Base-by-base conservation (phyloP, 164 flowering plant genomes). In the Piper betle region DNA sequence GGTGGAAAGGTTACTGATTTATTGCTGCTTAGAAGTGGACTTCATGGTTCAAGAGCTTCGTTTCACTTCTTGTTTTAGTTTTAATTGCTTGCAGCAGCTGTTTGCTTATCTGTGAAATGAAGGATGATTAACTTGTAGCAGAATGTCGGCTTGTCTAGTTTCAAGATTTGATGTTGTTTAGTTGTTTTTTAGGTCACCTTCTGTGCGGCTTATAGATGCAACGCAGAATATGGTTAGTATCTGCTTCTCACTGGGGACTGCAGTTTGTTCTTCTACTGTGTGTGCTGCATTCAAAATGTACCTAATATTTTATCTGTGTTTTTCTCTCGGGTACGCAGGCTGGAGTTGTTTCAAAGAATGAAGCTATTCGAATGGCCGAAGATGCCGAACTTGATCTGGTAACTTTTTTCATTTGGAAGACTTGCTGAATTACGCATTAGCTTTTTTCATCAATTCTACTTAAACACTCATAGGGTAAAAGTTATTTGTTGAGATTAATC, bases 351-450 rank as follows among this genome's bases (percentile, higher is more conserved):
- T 52, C 92, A 39, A 85, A 78, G 68, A 56, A 58, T 52, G 75
- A 81, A 72, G 97, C 96, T 19, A 48, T 86, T 66, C 79, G 71
- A 72, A 80, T 79, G 86, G 92, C 96, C 42, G 85, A 78, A 50
- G 86, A 82, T 46, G 88, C 87, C 59, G 84, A 79, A 69, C 96
- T 91, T 72, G 91, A 91, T 69, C 69, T 89, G 86, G 97, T 87
- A 76, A 25, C 33, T 25, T 3, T 55, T 6, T 55, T 6, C 33
- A 11, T 43, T 55, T 19, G 16, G 25, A 25, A 15, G 25, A 55
- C 15, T 2, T 55, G 19, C 58, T 10, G 13, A 55, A 19, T 25
- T 33, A 55, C 4, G 15, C 3, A 55, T 33, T 46, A 55, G 39
- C 11, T 11, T 33, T 13, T 25, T 3, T 55, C 39, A 13, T 6